phyloP scores from a whole-genome alignment of 768 basidiomycete species.

The Suillus subaureus region DNA sequence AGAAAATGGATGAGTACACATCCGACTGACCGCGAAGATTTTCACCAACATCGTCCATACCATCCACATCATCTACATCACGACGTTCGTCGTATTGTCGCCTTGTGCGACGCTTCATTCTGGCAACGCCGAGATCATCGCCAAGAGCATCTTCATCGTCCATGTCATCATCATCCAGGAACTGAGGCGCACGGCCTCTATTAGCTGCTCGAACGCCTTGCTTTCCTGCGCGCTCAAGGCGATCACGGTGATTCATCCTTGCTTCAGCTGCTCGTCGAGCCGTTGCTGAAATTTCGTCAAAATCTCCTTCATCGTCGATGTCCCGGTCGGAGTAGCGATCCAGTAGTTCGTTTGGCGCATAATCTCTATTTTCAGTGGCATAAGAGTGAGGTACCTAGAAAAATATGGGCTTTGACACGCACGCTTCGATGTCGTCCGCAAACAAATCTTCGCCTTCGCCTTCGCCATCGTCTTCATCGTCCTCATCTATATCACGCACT shows the following conservation, averaged over 20 bases:
- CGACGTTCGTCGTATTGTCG: slow-evolving; percentile 93
- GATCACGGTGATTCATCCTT: slow-evolving; percentile 88
- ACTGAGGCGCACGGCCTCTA: slow-evolving; percentile 82
- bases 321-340: slow-evolving; percentile 89
- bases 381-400: slow-evolving; percentile 14
- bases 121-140: slow-evolving; percentile 62
- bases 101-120: slow-evolving; percentile 81
- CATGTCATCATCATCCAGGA: slow-evolving; percentile 81
- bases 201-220: slow-evolving; percentile 75
- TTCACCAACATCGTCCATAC: slow-evolving; percentile 75
- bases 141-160: slow-evolving; percentile 77
- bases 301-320: slow-evolving; percentile 80
- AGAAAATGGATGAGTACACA: slow-evolving; percentile 14
- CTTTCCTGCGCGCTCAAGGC: slow-evolving; percentile 64
- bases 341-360: slow-evolving; percentile 77
- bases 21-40: background rate
- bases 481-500: slow-evolving; percentile 66
- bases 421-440: slow-evolving; percentile 77
- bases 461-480: slow-evolving; percentile 71
- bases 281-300: slow-evolving; percentile 65
- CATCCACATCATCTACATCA: slow-evolving; percentile 90
- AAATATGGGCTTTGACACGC: slow-evolving; percentile 27
- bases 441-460: slow-evolving; percentile 96
- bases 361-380: slow-evolving; percentile 58
- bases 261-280: slow-evolving; percentile 83